phyloP scores from a whole-genome alignment of 306 rosid species.

The Crataegus laevigata region DNA sequence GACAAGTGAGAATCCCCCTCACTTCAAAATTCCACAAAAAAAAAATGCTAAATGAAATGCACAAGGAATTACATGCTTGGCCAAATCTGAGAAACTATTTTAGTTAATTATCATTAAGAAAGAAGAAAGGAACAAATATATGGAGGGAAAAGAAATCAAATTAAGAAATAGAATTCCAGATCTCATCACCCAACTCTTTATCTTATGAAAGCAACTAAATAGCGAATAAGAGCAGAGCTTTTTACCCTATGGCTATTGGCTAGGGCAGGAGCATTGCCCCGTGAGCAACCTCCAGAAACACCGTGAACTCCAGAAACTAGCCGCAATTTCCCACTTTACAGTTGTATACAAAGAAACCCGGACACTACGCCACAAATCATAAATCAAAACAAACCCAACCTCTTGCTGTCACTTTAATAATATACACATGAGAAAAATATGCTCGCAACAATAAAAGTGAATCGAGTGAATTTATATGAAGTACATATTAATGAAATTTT shows the following conservation, averaged over 20 bases:
- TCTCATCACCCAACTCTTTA: neutral
- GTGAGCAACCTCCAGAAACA: neutral
- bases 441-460: too few relatives aligned
- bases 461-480: too few relatives aligned
- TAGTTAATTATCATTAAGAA: neutral
- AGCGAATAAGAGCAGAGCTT: neutral
- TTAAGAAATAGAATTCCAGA: neutral
- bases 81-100: neutral
- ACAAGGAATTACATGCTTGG: neutral
- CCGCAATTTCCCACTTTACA: neutral
- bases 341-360: neutral
- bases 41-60: neutral
- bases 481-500: too few relatives aligned
- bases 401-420: neutral
- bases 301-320: constrained; percentile 1
- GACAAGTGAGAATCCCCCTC: constrained; percentile 9
- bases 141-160: neutral
- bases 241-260: neutral
- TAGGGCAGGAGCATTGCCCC: neutral
- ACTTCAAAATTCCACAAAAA: neutral
- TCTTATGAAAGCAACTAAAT: neutral
- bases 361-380: neutral
- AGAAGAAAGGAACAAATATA: neutral
- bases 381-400: neutral
- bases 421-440: too few relatives aligned